Percentiles rank a stretch among this genome's conserved stretches.
phyloP scores from a whole-genome alignment of 139 green algal species.

The Zygnema cylindricum region DNA sequence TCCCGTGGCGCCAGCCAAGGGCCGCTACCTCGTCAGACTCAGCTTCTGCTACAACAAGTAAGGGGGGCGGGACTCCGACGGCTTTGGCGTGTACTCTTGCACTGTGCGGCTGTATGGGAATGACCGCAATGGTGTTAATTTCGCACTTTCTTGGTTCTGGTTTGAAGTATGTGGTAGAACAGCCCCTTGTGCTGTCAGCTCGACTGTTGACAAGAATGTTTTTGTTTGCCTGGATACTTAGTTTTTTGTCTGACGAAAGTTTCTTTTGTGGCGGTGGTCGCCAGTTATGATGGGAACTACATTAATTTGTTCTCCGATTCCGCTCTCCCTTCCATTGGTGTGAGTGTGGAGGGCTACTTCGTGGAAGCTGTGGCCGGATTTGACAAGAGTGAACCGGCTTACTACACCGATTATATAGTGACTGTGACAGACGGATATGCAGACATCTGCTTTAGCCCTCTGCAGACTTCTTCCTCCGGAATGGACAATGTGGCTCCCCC shows the following conservation, averaged over 20 bases:
- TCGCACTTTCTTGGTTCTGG: too few relatives aligned
- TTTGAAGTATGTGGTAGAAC: too few relatives aligned
- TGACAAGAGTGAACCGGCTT: not conserved
- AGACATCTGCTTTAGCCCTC: not conserved
- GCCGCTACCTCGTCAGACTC: slow-evolving; percentile 35
- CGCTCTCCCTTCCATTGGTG: slow-evolving; percentile 4
- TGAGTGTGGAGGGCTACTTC: slow-evolving; percentile 35
- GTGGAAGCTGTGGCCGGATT: slow-evolving; percentile 18
- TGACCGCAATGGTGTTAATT: too few relatives aligned
- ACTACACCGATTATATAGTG: slow-evolving; percentile 41
- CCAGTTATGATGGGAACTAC: too few relatives aligned
- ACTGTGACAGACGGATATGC: slow-evolving; percentile 8
- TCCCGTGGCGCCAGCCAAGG: slow-evolving; percentile 5
- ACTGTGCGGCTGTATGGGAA: too few relatives aligned
- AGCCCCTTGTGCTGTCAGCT: too few relatives aligned
- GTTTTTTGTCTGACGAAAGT: too few relatives aligned
- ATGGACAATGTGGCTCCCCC: not conserved
- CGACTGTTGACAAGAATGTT: too few relatives aligned
- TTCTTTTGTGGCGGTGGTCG: too few relatives aligned
- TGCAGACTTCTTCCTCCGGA: not conserved
- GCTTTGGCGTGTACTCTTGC: too few relatives aligned
- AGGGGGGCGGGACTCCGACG: not conserved
- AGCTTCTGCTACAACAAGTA: slow-evolving; percentile 48
- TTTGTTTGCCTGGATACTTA: too few relatives aligned
- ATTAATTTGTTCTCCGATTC: too few relatives aligned